These are phyloP conservation scores for Termitomyces sp. DNA, from an alignment of 768 basidiomycete genomes.

Conservation along the genomic window DNA sequence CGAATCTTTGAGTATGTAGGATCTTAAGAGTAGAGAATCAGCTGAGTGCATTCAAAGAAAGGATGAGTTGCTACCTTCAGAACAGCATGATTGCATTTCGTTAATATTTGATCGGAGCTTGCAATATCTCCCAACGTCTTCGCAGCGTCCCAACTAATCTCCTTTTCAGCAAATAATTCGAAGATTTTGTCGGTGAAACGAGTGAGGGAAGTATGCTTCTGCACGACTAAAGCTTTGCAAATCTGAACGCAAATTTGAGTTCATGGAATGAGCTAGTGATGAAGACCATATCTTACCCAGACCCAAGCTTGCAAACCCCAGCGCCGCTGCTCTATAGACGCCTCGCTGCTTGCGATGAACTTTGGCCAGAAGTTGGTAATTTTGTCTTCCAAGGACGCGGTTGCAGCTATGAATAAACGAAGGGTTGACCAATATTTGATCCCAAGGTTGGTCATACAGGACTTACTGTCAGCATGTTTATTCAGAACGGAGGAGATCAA, in stretches of 20 bases:
- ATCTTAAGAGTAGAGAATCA: slow-evolving; percentile 38
- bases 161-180: slow-evolving; percentile 60
- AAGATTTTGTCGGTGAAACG: slow-evolving; percentile 62
- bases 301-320: slow-evolving; percentile 57
- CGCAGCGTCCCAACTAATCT: slow-evolving; percentile 69
- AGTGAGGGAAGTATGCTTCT: slow-evolving; percentile 57
- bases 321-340: slow-evolving; percentile 34
- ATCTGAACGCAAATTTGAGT: slow-evolving; percentile 40
- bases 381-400: slow-evolving; percentile 37
- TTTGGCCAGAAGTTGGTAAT: slow-evolving; percentile 44
- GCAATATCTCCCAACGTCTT: slow-evolving; percentile 67
- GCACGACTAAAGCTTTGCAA: slow-evolving; percentile 72
- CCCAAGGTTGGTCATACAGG: background rate
- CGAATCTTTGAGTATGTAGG: slow-evolving; percentile 71
- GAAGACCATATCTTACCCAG: slow-evolving; percentile 46
- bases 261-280: background rate
- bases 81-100: slow-evolving; percentile 73
- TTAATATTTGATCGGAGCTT: slow-evolving; percentile 56
- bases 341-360: slow-evolving; percentile 33
- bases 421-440: background rate
- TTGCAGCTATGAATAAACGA: slow-evolving; percentile 32
- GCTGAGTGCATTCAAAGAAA: background rate
- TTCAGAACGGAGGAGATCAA: slow-evolving; percentile 70
- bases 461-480: slow-evolving; percentile 65
- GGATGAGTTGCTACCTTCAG: slow-evolving; percentile 55